phyloP scores from a whole-genome alignment of 495 filamentous ascomycete genomes.

The Bathelium albidoporum region DNA sequence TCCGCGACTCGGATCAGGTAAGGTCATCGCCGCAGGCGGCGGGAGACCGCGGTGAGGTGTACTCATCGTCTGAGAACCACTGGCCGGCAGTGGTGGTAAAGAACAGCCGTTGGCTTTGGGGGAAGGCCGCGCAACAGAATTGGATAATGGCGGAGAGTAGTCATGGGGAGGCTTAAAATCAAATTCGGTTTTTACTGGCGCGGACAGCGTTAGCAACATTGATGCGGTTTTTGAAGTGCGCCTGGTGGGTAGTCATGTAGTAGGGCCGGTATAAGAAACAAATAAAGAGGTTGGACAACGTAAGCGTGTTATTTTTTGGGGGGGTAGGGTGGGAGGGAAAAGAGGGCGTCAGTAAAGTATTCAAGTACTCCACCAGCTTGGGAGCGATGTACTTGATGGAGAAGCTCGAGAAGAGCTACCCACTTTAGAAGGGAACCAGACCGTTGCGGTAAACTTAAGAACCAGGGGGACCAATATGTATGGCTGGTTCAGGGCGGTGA shows the following conservation, averaged over 20 bases:
- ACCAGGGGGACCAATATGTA: neutral
- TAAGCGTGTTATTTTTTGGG: neutral
- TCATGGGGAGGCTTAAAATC: constrained; percentile 62
- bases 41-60: constrained; percentile 67
- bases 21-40: constrained; percentile 61
- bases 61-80: constrained; percentile 44
- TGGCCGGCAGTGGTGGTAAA: constrained; percentile 34
- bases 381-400: neutral
- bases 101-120: constrained; percentile 44
- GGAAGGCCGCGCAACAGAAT: constrained; percentile 49
- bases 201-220: constrained; percentile 60
- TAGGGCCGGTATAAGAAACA: neutral
- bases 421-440: constrained; percentile 7
- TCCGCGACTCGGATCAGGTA: constrained; percentile 30
- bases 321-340: neutral
- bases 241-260: neutral
- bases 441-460: constrained; percentile 1
- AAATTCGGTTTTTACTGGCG: constrained; percentile 48
- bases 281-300: neutral
- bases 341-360: neutral
- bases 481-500: neutral
- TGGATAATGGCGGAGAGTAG: constrained; percentile 49
- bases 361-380: constrained; percentile 1
- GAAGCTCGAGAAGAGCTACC: constrained; percentile 12
- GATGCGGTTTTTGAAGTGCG: constrained; percentile 2